phyloP scores from a whole-genome alignment of 2,329 filamentous ascomycete species.

The Clarireedia monteithiana region DNA sequence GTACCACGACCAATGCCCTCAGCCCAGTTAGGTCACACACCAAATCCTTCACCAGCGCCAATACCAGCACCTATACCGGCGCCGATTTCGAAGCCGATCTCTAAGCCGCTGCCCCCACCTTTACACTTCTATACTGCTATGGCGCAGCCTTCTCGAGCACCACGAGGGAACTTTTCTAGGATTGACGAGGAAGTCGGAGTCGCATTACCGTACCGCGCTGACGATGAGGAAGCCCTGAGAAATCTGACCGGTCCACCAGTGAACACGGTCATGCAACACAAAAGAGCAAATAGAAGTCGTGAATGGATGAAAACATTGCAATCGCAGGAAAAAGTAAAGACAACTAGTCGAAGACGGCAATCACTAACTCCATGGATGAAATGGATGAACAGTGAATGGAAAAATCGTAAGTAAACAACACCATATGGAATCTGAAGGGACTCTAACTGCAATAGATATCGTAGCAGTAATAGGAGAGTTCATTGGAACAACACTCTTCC shows the following conservation, averaged over 20 bases:
- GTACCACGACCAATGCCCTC: too few species aligned
- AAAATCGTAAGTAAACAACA: conserved; percentile 15
- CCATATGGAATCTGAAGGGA: neutral
- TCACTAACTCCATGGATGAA: conserved; percentile 2
- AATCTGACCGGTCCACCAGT: neutral
- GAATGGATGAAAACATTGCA: conserved; percentile 4
- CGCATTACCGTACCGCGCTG: too few species aligned
- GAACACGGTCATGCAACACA: neutral
- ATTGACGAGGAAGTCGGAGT: too few species aligned
- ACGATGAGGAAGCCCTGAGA: too few species aligned
- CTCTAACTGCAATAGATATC: conserved; percentile 16
- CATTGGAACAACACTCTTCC: conserved; percentile 31
- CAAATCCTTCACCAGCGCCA: too few species aligned
- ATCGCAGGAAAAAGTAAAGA: neutral
- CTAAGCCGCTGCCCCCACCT: too few species aligned
- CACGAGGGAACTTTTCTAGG: too few species aligned
- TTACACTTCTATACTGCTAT: too few species aligned
- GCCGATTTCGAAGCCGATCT: too few species aligned
- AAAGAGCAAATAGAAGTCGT: neutral
- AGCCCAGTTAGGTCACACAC: too few species aligned
- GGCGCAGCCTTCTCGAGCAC: too few species aligned
- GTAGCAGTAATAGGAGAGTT: conserved; percentile 25
- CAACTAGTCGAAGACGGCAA: neutral
- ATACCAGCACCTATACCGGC: too few species aligned
- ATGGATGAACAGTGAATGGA: conserved; percentile 10